Conservation (phyloP, 2,329 filamentous ascomycete genomes). For the Calonectria naviculata region DNA sequence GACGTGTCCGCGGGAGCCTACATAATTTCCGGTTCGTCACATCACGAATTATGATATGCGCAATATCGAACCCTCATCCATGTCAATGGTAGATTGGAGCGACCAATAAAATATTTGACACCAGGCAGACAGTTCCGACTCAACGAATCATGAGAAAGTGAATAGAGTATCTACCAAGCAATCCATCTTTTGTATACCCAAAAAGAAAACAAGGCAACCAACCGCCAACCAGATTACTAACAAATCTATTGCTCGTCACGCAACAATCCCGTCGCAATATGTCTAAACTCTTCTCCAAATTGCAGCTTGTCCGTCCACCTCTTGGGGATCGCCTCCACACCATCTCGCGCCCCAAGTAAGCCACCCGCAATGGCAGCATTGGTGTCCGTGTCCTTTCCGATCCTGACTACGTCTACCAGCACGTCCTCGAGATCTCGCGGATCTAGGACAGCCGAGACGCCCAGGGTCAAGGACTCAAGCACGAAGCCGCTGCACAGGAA, state of each 20-base stretch:
- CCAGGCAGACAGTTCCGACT: too few relatives aligned
- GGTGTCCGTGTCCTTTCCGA: constrained; percentile 59
- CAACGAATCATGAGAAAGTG: too few relatives aligned
- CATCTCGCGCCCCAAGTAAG: constrained; percentile 57
- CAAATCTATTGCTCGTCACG: background rate
- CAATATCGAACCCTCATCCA: too few relatives aligned
- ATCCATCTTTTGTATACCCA: too few relatives aligned
- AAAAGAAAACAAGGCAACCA: background rate
- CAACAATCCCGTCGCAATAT: constrained; percentile 12
- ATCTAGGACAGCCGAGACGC: constrained; percentile 56
- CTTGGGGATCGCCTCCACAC: constrained; percentile 52
- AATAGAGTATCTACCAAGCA: too few relatives aligned
- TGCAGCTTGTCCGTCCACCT: constrained; percentile 53
- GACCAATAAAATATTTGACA: too few relatives aligned
- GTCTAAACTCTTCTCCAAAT: constrained; percentile 51
- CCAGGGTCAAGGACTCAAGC: constrained; percentile 53
- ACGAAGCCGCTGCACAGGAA: constrained; percentile 52
- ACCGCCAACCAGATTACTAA: background rate
- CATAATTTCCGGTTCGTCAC: too few relatives aligned
- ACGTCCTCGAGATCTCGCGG: constrained; percentile 52
- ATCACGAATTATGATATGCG: too few relatives aligned
- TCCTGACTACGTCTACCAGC: constrained; percentile 56
- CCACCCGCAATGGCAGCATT: constrained; percentile 60
- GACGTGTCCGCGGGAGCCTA: too few relatives aligned
- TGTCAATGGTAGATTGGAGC: too few relatives aligned